These are phyloP conservation scores for Daucus carota DNA, from an alignment of 129 eudicot species.

Conservation along the genomic window DH1_v3.0 NC_030387.2:24033001-24033500, in stretches of 20 bases:
- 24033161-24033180: conserved; percentile 17
- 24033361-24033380: conserved; percentile 77
- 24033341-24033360: conserved; percentile 54
- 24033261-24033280: background rate
- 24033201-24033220: conserved; percentile 49
- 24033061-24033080: background rate
- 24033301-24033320: background rate
- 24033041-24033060: background rate
- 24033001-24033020: too few species aligned
- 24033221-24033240: too few species aligned
- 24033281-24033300: background rate
- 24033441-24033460: conserved; percentile 58
- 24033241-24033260: background rate
- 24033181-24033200: conserved; percentile 65
- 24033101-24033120: conserved; percentile 2
- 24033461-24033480: conserved; percentile 71
- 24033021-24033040: background rate
- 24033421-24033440: conserved; percentile 56
- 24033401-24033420: conserved; percentile 71
- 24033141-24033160: background rate
- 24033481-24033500: background rate
- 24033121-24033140: background rate
- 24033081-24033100: background rate
- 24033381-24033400: conserved; percentile 50
- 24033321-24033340: conserved; percentile 25